Evolutionary conservation across 768 basidiomycete genomes (phyloP).

Genomic region (Suillus ampliporus): DNA sequence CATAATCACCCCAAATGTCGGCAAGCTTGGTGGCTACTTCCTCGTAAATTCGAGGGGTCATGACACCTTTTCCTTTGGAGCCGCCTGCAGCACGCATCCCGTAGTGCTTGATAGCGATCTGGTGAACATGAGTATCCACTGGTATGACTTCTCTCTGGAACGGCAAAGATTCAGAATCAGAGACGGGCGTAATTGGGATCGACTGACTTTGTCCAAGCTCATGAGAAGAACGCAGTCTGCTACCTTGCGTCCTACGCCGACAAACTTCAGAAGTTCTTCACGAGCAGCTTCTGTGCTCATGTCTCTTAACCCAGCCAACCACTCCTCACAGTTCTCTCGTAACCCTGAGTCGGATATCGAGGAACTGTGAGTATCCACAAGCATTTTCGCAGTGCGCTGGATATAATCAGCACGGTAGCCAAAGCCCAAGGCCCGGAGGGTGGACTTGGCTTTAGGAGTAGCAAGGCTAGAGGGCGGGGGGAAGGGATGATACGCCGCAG

Average conservation of each 20-base stretch:
- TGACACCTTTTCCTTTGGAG: conserved; percentile 53
- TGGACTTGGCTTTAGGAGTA: conserved; percentile 57
- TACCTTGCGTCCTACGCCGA: conserved; percentile 95
- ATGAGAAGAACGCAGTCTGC: conserved; percentile 94
- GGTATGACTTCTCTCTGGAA: conserved; percentile 83
- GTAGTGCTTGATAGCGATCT: conserved; percentile 85
- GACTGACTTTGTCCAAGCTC: conserved; percentile 84
- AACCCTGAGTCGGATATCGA: conserved; percentile 2
- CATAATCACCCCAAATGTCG: conserved; percentile 79
- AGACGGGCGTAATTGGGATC: not conserved
- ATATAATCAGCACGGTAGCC: conserved; percentile 96
- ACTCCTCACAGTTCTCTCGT: conserved; percentile 60
- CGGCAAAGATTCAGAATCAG: conserved; percentile 6
- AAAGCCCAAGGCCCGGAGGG: conserved; percentile 85
- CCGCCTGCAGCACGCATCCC: conserved; percentile 55
- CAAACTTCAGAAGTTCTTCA: conserved; percentile 76
- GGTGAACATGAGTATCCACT: conserved; percentile 94
- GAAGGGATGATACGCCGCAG: conserved; percentile 73
- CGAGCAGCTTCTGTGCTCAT: conserved; percentile 64
- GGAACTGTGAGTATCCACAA: conserved; percentile 59
- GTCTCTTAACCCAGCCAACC: conserved; percentile 60
- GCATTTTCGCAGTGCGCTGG: conserved; percentile 79
- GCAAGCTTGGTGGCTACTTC: conserved; percentile 67
- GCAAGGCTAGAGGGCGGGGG: conserved; percentile 77
- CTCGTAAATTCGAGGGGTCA: conserved; percentile 81